Percentiles rank a stretch among this genome's conserved stretches.
These are phyloP conservation scores for Candida silvicultrix DNA, from an alignment of 805 yeast species.

Conservation along the genomic window DNA sequence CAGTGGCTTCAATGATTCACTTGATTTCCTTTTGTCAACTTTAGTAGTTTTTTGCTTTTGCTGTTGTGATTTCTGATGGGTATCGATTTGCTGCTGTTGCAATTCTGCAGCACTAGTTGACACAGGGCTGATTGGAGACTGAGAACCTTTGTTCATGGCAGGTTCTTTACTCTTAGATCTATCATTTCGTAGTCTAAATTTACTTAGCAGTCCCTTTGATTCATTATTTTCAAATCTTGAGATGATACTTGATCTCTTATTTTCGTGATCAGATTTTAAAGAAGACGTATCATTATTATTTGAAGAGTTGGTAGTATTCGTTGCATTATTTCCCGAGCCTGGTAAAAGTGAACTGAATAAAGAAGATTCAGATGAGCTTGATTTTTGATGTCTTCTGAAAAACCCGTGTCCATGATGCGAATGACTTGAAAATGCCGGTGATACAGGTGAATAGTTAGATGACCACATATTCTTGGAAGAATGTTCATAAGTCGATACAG, in stretches of 20 bases:
- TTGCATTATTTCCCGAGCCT: background rate
- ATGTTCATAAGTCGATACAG: conserved; percentile 32
- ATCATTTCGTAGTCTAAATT: conserved; percentile 14
- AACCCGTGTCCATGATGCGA: conserved; percentile 28
- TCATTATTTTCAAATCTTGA: conserved; percentile 8
- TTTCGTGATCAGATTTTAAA: conserved; percentile 6
- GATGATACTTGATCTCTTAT: conserved; percentile 6
- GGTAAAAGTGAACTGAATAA: conserved; percentile 26
- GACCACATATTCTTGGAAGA: conserved; percentile 17
- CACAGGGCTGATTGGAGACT: conserved; percentile 16
- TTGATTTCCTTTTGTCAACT: background rate
- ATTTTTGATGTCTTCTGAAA: conserved; percentile 58
- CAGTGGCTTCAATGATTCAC: conserved; percentile 2
- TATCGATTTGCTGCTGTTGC: background rate
- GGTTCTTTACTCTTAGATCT: conserved; percentile 11
- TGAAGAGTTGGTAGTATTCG: background rate
- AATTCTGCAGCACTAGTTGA: conserved; percentile 2
- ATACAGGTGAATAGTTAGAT: conserved; percentile 27
- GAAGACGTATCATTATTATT: background rate
- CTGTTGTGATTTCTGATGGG: background rate
- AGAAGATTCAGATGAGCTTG: conserved; percentile 55
- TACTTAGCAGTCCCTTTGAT: conserved; percentile 14
- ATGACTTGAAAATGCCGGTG: conserved; percentile 20
- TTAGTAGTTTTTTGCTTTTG: background rate
- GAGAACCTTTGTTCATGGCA: conserved; percentile 1